Evolutionary conservation across 2,329 filamentous ascomycete genomes (phyloP), one percentile per base, ranked within the genome.

Genomic region (Talaromyces marneffei): DNA sequence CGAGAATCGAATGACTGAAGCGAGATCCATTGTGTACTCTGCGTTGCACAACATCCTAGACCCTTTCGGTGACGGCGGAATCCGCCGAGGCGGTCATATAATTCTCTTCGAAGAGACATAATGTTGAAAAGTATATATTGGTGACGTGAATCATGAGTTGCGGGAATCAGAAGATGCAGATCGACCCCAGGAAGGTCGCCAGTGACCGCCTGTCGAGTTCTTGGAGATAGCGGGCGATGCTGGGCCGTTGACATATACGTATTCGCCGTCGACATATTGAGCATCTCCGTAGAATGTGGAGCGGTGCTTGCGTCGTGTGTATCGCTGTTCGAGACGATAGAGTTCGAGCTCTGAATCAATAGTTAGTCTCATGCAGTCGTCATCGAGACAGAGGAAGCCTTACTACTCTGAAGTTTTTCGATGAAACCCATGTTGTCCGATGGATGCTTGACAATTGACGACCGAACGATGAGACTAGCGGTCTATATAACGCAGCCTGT

Each of bases 201-300:
- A 63, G 48, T 40, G 35, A 33, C 62, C 57, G 59, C 62, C 59
- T 29, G 62, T 63, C 1, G 72, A 76, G 37, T 75, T 69, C 61
- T 77, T 77, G 42, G 74, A 74, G 59, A 75, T 70, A 25, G 72
- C 70, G 1, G 75, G 73, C 16, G 73, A 74, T 46, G 71, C 70
- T 3, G 75, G 73, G 10, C 73, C 74, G 54, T 68, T 71, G 27
- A 72, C 82, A 82, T 92, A 95, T 75, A 96, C 82, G 79, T 97
- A 97, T 80, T 97, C 93, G 77, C 92, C 94, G 74, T 97, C 91
- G 66, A 97, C 89, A 77, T 97, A 97, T 74, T 90, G 84, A 31
- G 92, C 93, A 70, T 91, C 92, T 72, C 90, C 92, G 72, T 89
- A 87, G 75, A 96, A 96, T 63, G 90, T 94, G 59, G 87, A 92